These are phyloP conservation scores for Pseudomicrostroma phylloplanum DNA, from an alignment of 1,284 basidiomycete species.

Conservation along the genomic window DNA sequence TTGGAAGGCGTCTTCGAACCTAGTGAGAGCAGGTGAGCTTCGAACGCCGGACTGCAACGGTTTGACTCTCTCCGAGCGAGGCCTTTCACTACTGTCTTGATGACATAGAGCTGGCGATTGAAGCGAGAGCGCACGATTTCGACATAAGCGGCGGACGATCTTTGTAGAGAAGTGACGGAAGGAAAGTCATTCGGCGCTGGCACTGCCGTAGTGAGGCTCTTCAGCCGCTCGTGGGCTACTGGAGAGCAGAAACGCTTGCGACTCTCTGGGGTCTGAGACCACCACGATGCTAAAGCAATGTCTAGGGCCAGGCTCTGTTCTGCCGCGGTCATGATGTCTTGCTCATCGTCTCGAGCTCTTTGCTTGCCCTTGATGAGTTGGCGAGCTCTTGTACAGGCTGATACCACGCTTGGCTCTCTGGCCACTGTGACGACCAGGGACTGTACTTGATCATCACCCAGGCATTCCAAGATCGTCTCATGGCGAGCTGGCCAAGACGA, in stretches of 20 bases:
- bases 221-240: background rate
- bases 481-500: conserved; percentile 1
- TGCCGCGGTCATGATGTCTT: background rate
- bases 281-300: background rate
- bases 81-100: conserved; percentile 46
- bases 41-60: conserved; percentile 35
- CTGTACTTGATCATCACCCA: background rate
- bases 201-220: background rate
- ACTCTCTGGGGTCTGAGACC: background rate
- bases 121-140: conserved; percentile 44
- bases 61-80: conserved; percentile 33
- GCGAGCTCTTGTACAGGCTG: background rate
- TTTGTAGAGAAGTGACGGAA: background rate
- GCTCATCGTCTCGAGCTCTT: background rate
- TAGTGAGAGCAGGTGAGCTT: conserved; percentile 28
- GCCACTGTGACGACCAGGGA: background rate
- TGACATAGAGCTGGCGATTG: conserved; percentile 43
- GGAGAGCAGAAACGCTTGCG: background rate
- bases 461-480: background rate
- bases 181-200: conserved; percentile 6
- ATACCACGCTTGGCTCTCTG: background rate
- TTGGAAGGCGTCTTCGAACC: conserved; percentile 10
- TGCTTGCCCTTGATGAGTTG: conserved; percentile 3
- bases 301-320: background rate
- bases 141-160: conserved; percentile 2